A percentile compares a stretch with the other conserved stretches of the same genome.
Evolutionary conservation across 352 stramenopile genomes (phyloP).

Genomic region (Phytopythium ostracodes): DNA sequence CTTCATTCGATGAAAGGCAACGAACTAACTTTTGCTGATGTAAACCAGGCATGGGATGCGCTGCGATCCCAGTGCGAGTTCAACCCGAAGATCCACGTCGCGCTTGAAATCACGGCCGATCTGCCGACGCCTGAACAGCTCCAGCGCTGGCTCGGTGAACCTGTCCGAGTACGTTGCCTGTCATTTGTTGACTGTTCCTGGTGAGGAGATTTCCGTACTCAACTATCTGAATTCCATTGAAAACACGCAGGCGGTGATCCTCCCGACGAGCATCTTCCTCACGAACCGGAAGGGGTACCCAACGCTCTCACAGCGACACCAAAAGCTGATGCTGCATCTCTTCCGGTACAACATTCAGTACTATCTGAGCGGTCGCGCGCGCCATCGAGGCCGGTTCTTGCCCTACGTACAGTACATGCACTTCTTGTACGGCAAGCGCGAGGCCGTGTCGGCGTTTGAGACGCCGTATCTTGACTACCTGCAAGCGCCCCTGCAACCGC

Average conservation of each 20-base stretch:
- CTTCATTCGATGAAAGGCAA: neutral
- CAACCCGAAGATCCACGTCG: slow-evolving; percentile 75
- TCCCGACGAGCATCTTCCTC: slow-evolving; percentile 92
- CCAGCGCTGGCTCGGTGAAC: slow-evolving; percentile 83
- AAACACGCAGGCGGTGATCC: slow-evolving; percentile 65
- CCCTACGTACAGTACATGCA: slow-evolving; percentile 95
- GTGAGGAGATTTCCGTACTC: no score
- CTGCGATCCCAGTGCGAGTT: slow-evolving; percentile 84
- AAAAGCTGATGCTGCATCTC: slow-evolving; percentile 72
- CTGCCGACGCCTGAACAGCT: slow-evolving; percentile 62
- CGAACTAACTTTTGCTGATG: slow-evolving; percentile 12
- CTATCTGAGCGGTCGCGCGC: slow-evolving; percentile 74
- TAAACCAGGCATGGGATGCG: slow-evolving; percentile 61
- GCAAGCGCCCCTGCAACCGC: slow-evolving; percentile 95
- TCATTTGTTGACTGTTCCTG: no score
- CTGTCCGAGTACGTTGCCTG: slow-evolving; percentile 46
- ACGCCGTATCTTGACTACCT: slow-evolving; percentile 95
- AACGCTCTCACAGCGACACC: slow-evolving; percentile 91
- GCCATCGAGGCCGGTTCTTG: slow-evolving; percentile 66
- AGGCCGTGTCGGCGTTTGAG: slow-evolving; percentile 90
- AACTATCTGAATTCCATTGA: slow-evolving; percentile 1
- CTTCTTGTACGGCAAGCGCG: slow-evolving; percentile 83
- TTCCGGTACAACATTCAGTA: slow-evolving; percentile 86
- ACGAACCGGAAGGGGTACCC: slow-evolving; percentile 96
- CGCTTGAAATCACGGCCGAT: slow-evolving; percentile 84